Evolutionary conservation across 148 eudicot genomes (phyloP).

Genomic region (Arctostaphylos glauca): DNA sequence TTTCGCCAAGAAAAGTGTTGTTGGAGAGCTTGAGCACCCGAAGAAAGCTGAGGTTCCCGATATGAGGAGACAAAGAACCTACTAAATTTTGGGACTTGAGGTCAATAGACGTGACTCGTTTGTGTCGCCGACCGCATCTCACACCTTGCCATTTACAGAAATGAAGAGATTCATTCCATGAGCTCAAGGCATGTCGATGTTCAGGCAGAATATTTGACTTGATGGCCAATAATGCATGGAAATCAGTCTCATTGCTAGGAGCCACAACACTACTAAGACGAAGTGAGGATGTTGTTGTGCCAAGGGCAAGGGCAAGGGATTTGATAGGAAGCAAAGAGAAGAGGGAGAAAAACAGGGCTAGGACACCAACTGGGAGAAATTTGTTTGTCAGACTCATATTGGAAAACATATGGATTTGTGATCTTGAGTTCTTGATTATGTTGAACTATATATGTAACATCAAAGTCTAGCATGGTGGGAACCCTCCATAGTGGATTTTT

Average conservation of each 20-base stretch:
- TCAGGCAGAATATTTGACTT: neutral
- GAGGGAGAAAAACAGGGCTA: neutral
- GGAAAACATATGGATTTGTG: no score
- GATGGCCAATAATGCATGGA: neutral
- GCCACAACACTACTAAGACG: neutral
- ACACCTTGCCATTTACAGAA: neutral
- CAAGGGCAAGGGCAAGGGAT: neutral
- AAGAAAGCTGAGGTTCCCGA: conserved; percentile 1
- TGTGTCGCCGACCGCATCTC: neutral
- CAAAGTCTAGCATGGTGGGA: no score
- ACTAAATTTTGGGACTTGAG: neutral
- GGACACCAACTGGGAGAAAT: neutral
- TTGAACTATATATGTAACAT: no score
- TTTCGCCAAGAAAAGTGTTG: neutral
- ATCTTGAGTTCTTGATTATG: no score
- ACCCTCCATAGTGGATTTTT: no score
- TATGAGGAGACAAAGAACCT: neutral
- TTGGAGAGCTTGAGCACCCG: neutral
- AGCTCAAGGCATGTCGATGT: neutral
- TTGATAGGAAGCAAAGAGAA: neutral
- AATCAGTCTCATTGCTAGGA: neutral
- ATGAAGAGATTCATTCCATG: conserved; percentile 1
- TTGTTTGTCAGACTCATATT: neutral
- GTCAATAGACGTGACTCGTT: neutral
- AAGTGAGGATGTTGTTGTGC: neutral